Conservation (phyloP, 2,329 filamentous ascomycete species). For the Tolypocladium amazonense region DNA sequence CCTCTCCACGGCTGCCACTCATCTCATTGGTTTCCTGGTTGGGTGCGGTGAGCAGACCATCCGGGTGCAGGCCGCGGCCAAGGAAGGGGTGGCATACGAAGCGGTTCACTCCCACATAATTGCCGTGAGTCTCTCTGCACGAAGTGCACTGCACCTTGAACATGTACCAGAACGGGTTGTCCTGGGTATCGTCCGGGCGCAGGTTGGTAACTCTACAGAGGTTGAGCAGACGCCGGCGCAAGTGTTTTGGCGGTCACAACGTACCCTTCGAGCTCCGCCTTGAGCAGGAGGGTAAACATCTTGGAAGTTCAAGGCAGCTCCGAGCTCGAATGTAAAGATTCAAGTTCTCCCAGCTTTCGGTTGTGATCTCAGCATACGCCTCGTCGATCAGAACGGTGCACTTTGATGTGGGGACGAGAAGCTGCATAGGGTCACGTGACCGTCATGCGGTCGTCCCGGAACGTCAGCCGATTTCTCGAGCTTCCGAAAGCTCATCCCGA, state of each 20-base stretch:
- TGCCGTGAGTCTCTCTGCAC: conserved; percentile 82
- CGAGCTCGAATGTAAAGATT: background rate
- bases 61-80: background rate
- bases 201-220: conserved; percentile 72
- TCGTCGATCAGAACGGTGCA: background rate
- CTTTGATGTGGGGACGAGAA: background rate
- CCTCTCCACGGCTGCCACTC: conserved; percentile 86
- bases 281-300: conserved; percentile 58
- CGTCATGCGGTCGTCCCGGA: background rate
- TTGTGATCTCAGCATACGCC: background rate
- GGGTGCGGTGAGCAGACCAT: conserved; percentile 4
- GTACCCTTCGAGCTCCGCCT: conserved; percentile 60
- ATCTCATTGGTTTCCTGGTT: conserved; percentile 79
- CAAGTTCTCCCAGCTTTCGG: background rate
- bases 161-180: conserved; percentile 86
- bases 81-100: conserved; percentile 51
- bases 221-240: background rate
- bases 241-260: conserved; percentile 8
- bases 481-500: background rate
- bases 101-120: conserved; percentile 75
- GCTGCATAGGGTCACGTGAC: background rate
- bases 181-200: conserved; percentile 69
- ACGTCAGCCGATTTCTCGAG: background rate
- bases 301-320: conserved; percentile 4
- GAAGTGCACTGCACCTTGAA: conserved; percentile 99